A percentile compares a stretch with the other conserved stretches of the same genome.
phyloP scores from a whole-genome alignment of 1,139 yeast species.

The Scheffersomyces cryptocercus region DNA sequence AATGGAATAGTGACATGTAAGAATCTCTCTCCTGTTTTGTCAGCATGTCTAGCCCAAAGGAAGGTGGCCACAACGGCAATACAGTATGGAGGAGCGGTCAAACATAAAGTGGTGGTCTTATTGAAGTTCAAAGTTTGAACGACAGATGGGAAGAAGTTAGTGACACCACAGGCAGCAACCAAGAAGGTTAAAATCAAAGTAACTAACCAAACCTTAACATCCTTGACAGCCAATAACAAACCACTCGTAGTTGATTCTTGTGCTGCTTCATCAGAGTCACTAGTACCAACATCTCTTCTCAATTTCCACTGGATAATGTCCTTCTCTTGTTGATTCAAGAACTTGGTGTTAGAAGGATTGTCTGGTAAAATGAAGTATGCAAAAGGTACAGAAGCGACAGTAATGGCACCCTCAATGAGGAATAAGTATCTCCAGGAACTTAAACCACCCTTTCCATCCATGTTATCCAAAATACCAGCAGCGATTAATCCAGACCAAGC shows the following conservation, averaged over 20 bases:
- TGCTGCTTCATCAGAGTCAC: conserved; percentile 35
- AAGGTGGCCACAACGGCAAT: conserved; percentile 55
- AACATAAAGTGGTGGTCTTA: conserved; percentile 50
- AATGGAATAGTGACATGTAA: conserved; percentile 53
- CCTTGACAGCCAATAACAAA: conserved; percentile 41
- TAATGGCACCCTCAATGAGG: conserved; percentile 21
- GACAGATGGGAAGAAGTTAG: conserved; percentile 63
- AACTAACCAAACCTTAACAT: conserved; percentile 48
- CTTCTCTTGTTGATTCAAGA: conserved; percentile 18
- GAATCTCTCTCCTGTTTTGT: conserved; percentile 56
- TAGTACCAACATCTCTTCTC: conserved; percentile 40
- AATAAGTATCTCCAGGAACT: conserved; percentile 23
- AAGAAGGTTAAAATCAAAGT: conserved; percentile 49
- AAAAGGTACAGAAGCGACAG: conserved; percentile 20
- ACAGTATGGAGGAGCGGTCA: conserved; percentile 63
- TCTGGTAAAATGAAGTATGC: conserved; percentile 23
- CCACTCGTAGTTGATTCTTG: conserved; percentile 16
- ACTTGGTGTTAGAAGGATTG: conserved; percentile 21
- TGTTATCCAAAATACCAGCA: conserved; percentile 51
- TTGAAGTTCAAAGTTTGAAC: conserved; percentile 54
- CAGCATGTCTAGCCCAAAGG: conserved; percentile 59
- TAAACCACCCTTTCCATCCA: conserved; percentile 50
- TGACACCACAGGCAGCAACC: conserved; percentile 60
- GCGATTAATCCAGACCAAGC: conserved; percentile 83
- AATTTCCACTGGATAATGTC: conserved; percentile 35